Conservation (phyloP, 1,284 basidiomycete species). For the Naganishia albida region DNA sequence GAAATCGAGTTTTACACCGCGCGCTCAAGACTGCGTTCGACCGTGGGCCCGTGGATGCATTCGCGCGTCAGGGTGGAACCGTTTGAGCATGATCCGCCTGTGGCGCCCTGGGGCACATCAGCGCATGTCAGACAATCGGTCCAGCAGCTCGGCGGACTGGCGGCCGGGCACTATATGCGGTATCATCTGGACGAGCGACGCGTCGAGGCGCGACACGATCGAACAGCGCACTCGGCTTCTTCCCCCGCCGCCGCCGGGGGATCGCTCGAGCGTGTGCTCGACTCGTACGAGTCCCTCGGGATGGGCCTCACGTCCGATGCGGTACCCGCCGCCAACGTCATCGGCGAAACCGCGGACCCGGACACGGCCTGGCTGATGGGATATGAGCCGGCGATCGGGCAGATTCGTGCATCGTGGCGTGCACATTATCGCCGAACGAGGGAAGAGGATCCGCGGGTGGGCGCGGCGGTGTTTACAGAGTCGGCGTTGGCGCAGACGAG, state of each 20-base stretch:
- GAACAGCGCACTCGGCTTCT: neutral
- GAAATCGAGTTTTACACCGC: constrained; percentile 32
- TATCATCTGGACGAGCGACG: constrained; percentile 27
- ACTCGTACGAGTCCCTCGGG: constrained; percentile 13
- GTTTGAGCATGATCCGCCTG: constrained; percentile 27
- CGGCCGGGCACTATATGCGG: constrained; percentile 21
- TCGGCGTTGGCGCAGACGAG: neutral
- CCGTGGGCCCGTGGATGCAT: constrained; percentile 33
- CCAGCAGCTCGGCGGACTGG: constrained; percentile 11
- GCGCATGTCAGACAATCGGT: constrained; percentile 33
- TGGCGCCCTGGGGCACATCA: constrained; percentile 32
- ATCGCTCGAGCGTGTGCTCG: constrained; percentile 11
- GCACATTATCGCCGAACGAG: constrained; percentile 25
- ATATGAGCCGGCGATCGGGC: constrained; percentile 33
- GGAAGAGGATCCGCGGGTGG: constrained; percentile 4
- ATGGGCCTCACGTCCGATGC: constrained; percentile 6
- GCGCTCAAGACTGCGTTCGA: constrained; percentile 14
- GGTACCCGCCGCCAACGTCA: constrained; percentile 2
- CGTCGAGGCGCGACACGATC: neutral
- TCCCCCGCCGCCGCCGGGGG: no score
- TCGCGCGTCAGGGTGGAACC: constrained; percentile 31
- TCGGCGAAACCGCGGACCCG: constrained; percentile 22
- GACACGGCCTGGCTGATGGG: constrained; percentile 28
- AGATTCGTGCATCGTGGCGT: constrained; percentile 29
- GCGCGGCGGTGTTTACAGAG: constrained; percentile 7